phyloP scores from a whole-genome alignment of 352 stramenopile genomes.

The Phytophthora melonis region DNA sequence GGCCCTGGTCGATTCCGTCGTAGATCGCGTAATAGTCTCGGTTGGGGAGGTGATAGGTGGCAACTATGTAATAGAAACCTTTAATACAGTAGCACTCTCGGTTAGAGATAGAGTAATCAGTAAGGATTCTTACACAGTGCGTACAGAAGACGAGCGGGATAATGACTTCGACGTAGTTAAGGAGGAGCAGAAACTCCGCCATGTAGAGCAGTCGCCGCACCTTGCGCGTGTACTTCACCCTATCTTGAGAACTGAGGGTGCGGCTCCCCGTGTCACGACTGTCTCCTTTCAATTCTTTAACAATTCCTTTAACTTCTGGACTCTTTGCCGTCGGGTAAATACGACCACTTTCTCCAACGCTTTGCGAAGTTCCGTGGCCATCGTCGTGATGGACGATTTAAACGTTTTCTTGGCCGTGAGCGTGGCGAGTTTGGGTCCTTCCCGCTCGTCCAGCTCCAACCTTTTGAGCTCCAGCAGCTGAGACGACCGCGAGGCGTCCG shows the following conservation, averaged over 20 bases:
- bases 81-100: neutral
- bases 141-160: constrained; percentile 25
- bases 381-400: neutral
- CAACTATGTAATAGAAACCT: constrained; percentile 32
- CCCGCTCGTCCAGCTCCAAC: neutral
- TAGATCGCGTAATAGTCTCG: constrained; percentile 34
- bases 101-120: neutral
- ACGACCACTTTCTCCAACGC: neutral
- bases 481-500: neutral
- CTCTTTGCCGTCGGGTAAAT: neutral
- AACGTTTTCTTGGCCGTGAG: neutral
- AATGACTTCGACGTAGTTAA: constrained; percentile 31
- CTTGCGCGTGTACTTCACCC: neutral
- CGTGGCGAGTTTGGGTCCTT: neutral
- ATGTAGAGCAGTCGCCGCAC: constrained; percentile 21
- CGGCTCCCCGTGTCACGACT: neutral
- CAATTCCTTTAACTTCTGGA: neutral
- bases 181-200: constrained; percentile 19
- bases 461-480: neutral
- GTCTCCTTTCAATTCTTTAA: neutral
- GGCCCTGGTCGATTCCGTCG: neutral
- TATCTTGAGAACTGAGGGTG: neutral
- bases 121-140: neutral
- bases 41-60: constrained; percentile 35
- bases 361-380: neutral